Evolutionary conservation across 225 moss, liverwort and hornwort species (phyloP).

Genomic region (Polytrichum formosum): DNA sequence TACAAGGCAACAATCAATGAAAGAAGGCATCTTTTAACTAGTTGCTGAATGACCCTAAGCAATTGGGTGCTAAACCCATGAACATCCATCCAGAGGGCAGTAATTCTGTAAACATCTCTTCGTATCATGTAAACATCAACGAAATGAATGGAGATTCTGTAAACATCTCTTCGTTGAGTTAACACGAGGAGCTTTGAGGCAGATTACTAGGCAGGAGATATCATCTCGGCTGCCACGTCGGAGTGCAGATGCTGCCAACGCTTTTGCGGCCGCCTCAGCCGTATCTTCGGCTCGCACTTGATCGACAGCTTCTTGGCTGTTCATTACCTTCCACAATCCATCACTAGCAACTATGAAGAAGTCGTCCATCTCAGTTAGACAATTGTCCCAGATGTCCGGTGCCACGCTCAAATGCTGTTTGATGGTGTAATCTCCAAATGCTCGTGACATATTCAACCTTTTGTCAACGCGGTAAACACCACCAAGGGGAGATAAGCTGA

Average conservation of each 20-base stretch:
- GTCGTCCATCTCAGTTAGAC: conserved; percentile 31
- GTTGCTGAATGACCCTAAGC: too few relatives aligned
- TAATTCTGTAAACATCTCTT: too few relatives aligned
- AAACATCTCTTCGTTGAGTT: too few relatives aligned
- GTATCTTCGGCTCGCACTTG: conserved; percentile 31
- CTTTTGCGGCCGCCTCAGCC: conserved; percentile 46
- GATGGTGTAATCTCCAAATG: conserved; percentile 48
- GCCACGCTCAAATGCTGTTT: conserved; percentile 57
- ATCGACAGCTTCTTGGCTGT: conserved; percentile 40
- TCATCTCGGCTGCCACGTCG: conserved; percentile 48
- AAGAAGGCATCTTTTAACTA: too few relatives aligned
- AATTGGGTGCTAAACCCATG: too few relatives aligned
- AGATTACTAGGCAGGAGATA: conserved; percentile 51
- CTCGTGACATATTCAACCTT: conserved; percentile 48
- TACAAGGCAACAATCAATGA: too few relatives aligned
- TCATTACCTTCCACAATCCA: conserved; percentile 54
- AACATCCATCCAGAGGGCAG: too few relatives aligned
- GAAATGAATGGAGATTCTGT: too few relatives aligned
- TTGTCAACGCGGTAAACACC: conserved; percentile 55
- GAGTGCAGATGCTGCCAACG: conserved; percentile 39
- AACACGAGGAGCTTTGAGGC: conserved; percentile 27
- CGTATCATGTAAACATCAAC: too few relatives aligned
- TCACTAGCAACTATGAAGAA: conserved; percentile 58
- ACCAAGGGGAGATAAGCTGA: conserved; percentile 38
- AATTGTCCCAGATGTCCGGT: conserved; percentile 52